Evolutionary conservation across 176 grass and related monocot species (phyloP).

Genomic region (Saccharum spontaneum): DNA sequence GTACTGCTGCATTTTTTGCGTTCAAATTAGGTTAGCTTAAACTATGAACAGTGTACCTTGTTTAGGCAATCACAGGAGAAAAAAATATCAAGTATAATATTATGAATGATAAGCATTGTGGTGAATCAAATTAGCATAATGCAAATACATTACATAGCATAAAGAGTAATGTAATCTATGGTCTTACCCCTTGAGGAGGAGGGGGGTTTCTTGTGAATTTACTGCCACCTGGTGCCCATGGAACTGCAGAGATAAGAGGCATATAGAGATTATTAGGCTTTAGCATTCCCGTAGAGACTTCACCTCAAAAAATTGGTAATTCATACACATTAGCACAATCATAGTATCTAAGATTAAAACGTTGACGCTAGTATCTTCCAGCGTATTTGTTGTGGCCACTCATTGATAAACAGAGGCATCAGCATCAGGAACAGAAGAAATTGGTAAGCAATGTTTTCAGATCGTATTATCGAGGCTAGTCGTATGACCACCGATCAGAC

Average conservation of each 20-base stretch:
- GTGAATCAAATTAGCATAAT: neutral
- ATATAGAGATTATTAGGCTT: slow-evolving; percentile 17
- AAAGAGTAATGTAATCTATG: neutral
- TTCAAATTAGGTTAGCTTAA: neutral
- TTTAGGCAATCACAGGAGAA: too few relatives aligned
- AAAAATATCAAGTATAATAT: neutral
- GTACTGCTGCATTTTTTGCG: neutral
- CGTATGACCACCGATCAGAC: too few relatives aligned
- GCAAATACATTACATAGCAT: neutral
- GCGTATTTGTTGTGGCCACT: neutral
- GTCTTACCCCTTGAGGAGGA: slow-evolving; percentile 89
- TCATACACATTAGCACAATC: neutral
- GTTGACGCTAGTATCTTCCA: neutral
- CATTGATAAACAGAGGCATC: neutral
- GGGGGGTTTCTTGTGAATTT: slow-evolving; percentile 95
- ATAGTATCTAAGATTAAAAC: neutral
- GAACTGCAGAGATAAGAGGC: slow-evolving; percentile 54
- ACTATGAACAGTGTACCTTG: neutral
- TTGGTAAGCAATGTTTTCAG: too few relatives aligned
- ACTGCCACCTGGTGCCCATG: slow-evolving; percentile 87
- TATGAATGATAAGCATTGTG: neutral
- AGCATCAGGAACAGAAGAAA: neutral
- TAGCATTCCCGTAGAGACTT: neutral
- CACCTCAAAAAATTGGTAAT: neutral
- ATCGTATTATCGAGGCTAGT: too few relatives aligned